Evolutionary conservation across 345 rosid genomes (phyloP).

Genomic region (Psidium guajava): DNA sequence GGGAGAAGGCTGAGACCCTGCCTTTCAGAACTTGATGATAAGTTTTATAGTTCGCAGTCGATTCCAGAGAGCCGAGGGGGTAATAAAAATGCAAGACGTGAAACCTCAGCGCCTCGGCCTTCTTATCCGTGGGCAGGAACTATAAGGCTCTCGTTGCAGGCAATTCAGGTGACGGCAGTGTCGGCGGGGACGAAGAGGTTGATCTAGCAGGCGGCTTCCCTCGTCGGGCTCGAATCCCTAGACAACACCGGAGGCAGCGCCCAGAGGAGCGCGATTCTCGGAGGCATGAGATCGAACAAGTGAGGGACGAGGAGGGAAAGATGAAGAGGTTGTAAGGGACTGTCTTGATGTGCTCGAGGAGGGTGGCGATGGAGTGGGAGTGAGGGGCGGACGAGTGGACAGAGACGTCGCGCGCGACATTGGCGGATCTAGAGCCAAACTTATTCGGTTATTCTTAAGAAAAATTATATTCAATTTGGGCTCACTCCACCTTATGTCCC

Average conservation of each 20-base stretch:
- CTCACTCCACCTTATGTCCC: too few species aligned
- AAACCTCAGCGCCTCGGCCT: constrained; percentile 13
- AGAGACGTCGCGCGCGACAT: constrained; percentile 46
- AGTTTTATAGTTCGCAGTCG: constrained; percentile 17
- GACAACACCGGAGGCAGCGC: constrained; percentile 60
- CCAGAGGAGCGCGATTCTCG: constrained; percentile 42
- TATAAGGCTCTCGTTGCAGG: constrained; percentile 39
- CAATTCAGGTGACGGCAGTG: constrained; percentile 53
- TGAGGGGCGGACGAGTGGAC: constrained; percentile 35
- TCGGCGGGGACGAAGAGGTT: constrained; percentile 80
- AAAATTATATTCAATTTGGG: too few species aligned
- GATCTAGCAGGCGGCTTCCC: constrained; percentile 63
- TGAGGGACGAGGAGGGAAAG: constrained; percentile 48
- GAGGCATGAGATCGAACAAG: constrained; percentile 63
- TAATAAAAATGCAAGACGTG: constrained; percentile 45
- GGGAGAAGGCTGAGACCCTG: too few species aligned
- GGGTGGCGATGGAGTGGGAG: constrained; percentile 45
- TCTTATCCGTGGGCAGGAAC: constrained; percentile 28
- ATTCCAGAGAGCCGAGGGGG: constrained; percentile 77
- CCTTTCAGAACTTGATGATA: too few species aligned
- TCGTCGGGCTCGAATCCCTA: constrained; percentile 60
- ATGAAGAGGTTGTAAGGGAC: constrained; percentile 56
- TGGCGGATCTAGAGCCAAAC: constrained; percentile 52
- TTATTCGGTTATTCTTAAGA: too few species aligned
- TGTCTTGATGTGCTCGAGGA: constrained; percentile 38